These are phyloP conservation scores for Psilocybe mexicana DNA, from an alignment of 1,284 basidiomycete species.

Conservation along the genomic window DNA sequence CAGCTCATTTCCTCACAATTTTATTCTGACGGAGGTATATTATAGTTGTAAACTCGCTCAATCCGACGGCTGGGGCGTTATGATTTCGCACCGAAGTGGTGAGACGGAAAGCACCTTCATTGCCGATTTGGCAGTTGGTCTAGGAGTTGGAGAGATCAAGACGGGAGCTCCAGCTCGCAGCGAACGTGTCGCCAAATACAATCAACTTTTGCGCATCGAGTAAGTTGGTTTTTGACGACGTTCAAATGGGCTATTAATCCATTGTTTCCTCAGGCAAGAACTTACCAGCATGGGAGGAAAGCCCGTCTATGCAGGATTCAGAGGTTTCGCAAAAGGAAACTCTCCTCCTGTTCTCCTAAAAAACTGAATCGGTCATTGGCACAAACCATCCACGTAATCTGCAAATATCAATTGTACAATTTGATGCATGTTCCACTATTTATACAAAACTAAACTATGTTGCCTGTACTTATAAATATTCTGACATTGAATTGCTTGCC, in stretches of 20 bases:
- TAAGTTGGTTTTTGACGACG: slow-evolving; percentile 39
- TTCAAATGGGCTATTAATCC: slow-evolving; percentile 1
- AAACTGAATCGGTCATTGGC: background rate
- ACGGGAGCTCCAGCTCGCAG: slow-evolving; percentile 93
- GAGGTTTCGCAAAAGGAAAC: slow-evolving; percentile 44
- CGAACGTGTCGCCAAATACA: slow-evolving; percentile 95
- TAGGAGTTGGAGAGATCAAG: slow-evolving; percentile 95
- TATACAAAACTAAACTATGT: background rate
- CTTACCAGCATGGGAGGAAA: slow-evolving; percentile 50
- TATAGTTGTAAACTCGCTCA: slow-evolving; percentile 90
- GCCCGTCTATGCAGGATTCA: slow-evolving; percentile 70
- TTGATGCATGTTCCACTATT: background rate
- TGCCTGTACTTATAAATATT: too few relatives aligned
- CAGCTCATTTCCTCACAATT: background rate
- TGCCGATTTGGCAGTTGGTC: slow-evolving; percentile 93
- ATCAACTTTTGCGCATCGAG: slow-evolving; percentile 88
- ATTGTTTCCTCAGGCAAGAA: slow-evolving; percentile 64
- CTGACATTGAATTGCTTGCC: too few relatives aligned
- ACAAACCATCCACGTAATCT: background rate
- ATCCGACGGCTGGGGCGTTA: slow-evolving; percentile 97
- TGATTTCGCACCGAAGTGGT: slow-evolving; percentile 98
- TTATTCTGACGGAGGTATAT: slow-evolving; percentile 8
- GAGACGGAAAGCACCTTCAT: slow-evolving; percentile 97
- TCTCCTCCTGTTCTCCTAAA: slow-evolving; percentile 3
- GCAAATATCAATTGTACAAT: background rate